A percentile compares a stretch with the other conserved stretches of the same genome.
phyloP scores from a whole-genome alignment of 305 asterid species.

The Solanum aculeatissimum region DNA sequence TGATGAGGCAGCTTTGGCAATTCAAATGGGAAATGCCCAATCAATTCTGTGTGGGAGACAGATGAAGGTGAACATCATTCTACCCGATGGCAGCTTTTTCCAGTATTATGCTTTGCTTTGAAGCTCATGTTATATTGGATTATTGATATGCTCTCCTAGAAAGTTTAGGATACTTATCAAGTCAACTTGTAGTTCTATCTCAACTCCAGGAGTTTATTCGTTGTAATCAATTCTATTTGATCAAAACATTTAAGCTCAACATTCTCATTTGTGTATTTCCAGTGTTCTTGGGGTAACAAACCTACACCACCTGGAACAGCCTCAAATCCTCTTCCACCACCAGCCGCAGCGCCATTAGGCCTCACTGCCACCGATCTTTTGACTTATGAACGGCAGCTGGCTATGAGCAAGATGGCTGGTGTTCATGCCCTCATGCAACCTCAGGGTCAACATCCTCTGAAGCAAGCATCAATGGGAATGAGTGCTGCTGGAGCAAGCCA shows the following conservation, averaged over 20 bases:
- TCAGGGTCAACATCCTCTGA: slow-evolving; percentile 30
- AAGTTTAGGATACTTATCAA: background rate
- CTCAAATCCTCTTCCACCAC: slow-evolving; percentile 88
- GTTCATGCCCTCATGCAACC: slow-evolving; percentile 31
- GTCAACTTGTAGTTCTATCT: background rate
- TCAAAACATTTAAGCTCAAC: background rate
- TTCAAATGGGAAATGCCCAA: slow-evolving; percentile 69
- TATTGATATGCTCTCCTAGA: background rate
- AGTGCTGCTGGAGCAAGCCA: slow-evolving; percentile 43
- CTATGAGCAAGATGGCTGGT: slow-evolving; percentile 69
- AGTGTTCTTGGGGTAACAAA: slow-evolving; percentile 97
- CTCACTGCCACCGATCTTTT: slow-evolving; percentile 51
- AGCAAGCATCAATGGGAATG: slow-evolving; percentile 35
- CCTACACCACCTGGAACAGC: slow-evolving; percentile 81
- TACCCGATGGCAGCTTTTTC: background rate
- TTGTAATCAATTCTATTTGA: background rate
- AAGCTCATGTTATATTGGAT: background rate
- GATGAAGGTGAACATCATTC: slow-evolving; percentile 50
- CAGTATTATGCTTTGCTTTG: background rate
- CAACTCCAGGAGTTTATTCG: background rate
- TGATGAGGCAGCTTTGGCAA: slow-evolving; percentile 83
- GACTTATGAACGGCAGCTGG: slow-evolving; percentile 77
- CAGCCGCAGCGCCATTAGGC: slow-evolving; percentile 42
- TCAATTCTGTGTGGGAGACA: slow-evolving; percentile 59
- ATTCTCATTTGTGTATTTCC: background rate